Evolutionary conservation across 495 filamentous ascomycete genomes (phyloP).

Genomic region (Talaromyces trachyspermus): DNA sequence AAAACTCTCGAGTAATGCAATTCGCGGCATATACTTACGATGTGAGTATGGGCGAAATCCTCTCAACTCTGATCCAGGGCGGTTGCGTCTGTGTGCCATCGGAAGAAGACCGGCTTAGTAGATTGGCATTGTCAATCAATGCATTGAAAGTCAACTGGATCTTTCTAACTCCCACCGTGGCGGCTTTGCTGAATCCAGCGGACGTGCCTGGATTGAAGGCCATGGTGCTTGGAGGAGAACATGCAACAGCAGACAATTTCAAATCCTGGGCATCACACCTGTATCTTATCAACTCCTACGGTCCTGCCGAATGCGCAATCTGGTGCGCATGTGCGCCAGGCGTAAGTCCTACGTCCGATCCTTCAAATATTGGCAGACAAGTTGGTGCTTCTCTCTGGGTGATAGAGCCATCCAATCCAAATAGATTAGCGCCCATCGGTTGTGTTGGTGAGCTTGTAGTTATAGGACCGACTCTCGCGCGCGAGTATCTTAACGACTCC

Average conservation of each 20-base stretch:
- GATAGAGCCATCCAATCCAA: slow-evolving; percentile 37
- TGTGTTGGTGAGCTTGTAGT: slow-evolving; percentile 46
- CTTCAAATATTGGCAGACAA: slow-evolving; percentile 8
- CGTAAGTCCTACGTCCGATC: slow-evolving; percentile 22
- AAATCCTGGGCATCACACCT: slow-evolving; percentile 15
- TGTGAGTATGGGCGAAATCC: background rate
- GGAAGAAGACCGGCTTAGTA: background rate
- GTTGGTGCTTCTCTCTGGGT: slow-evolving; percentile 19
- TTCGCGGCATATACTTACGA: slow-evolving; percentile 1
- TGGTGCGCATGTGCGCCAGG: slow-evolving; percentile 30
- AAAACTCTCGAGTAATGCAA: background rate
- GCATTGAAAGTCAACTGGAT: background rate
- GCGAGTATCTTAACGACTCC: slow-evolving; percentile 41
- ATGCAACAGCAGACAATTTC: no score
- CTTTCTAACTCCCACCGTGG: background rate
- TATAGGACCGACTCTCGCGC: slow-evolving; percentile 42
- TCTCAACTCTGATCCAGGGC: background rate
- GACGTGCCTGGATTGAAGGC: slow-evolving; percentile 39
- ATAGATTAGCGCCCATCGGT: slow-evolving; percentile 36
- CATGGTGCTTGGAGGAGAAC: slow-evolving; percentile 41
- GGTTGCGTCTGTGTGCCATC: background rate
- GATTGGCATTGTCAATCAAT: background rate
- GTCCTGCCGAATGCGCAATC: slow-evolving; percentile 15
- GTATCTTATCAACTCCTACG: slow-evolving; percentile 21
- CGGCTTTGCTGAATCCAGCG: slow-evolving; percentile 21